phyloP scores from a whole-genome alignment of 495 filamentous ascomycete genomes.

The Pseudevernia furfuracea region DNA sequence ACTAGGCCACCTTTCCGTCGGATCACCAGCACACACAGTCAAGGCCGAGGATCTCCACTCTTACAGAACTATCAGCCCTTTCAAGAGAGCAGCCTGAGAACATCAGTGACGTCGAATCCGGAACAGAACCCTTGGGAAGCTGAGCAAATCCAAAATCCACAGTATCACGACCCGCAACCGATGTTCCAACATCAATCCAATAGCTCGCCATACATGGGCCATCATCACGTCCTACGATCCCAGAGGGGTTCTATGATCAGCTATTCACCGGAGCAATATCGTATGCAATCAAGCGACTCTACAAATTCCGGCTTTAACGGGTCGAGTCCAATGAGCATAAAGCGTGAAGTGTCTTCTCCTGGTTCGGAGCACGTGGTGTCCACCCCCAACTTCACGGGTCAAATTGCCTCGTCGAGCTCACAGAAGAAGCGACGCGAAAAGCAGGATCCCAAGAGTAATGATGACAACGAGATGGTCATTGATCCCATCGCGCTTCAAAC shows the following conservation, averaged over 20 bases:
- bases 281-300: not conserved
- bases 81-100: slow-evolving; percentile 12
- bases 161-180: not conserved
- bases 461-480: not conserved
- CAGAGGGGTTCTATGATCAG: not conserved
- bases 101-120: not conserved
- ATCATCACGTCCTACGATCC: not conserved
- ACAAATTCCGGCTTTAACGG: not conserved
- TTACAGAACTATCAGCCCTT: slow-evolving; percentile 3
- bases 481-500: not conserved
- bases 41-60: not conserved
- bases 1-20: not conserved
- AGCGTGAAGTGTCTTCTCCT: not conserved
- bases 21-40: not conserved
- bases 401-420: not conserved
- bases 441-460: not conserved
- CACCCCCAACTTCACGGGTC: not conserved
- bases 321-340: not conserved
- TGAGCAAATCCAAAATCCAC: not conserved
- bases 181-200: not conserved
- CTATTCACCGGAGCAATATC: not conserved
- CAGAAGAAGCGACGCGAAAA: slow-evolving; percentile 5
- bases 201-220: not conserved
- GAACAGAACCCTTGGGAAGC: not conserved
- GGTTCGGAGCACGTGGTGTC: not conserved